Percentiles rank a stretch among this genome's conserved stretches.
These are phyloP conservation scores for Camellia oleifera DNA, from an alignment of 179 eudicot species.

Conservation along the genomic window DNA sequence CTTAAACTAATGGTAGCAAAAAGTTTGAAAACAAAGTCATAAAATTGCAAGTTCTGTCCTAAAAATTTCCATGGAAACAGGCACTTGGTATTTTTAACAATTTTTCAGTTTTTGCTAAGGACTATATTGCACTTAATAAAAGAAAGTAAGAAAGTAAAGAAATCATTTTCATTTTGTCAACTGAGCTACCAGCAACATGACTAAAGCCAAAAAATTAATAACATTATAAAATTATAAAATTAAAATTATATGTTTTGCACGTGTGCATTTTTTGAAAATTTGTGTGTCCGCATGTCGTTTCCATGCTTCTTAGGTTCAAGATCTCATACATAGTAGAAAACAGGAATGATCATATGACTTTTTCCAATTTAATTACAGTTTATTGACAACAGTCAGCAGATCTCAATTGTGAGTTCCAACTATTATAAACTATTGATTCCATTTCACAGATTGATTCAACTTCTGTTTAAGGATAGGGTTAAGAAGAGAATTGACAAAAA, in stretches of 20 bases:
- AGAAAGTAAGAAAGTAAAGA: not conserved
- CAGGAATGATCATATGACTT: too few species aligned
- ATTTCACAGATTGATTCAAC: too few species aligned
- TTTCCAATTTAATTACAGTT: too few species aligned
- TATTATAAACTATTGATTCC: too few species aligned
- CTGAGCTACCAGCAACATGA: not conserved
- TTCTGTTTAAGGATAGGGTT: too few species aligned
- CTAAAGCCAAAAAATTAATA: not conserved
- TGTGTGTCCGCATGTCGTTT: too few species aligned
- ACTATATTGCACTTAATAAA: not conserved
- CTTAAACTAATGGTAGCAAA: not conserved
- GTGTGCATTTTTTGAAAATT: too few species aligned
- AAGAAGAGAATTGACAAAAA: not conserved
- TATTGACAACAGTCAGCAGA: too few species aligned
- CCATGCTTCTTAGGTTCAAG: too few species aligned
- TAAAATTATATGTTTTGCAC: too few species aligned
- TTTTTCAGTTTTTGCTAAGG: not conserved
- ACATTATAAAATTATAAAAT: not conserved
- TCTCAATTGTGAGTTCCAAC: too few species aligned
- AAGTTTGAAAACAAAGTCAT: not conserved
- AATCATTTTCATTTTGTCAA: not conserved
- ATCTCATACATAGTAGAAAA: too few species aligned
- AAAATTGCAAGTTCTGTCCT: not conserved
- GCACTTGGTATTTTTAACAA: not conserved
- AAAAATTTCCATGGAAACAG: not conserved